Base-by-base conservation (phyloP, 2,329 filamentous ascomycete genomes). In the Biscogniauxia marginata region DNA sequence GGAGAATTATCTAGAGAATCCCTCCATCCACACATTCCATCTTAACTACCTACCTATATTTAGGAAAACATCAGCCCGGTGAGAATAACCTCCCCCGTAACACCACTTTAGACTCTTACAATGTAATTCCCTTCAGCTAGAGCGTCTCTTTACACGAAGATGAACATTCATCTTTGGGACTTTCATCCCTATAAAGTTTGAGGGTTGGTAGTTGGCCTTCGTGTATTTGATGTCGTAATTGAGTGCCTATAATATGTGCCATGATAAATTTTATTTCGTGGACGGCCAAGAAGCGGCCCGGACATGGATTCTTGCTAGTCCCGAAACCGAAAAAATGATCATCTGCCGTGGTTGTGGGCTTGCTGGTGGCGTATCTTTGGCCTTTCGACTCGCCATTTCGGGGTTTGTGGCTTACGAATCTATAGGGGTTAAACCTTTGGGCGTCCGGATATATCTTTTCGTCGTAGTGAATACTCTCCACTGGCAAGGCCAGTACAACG, bases 151-250 rank as follows among this genome's bases (percentile, higher is more conserved):
- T n/a, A 46, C 44, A 7, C 44, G 44, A 8, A 46, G 18, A 7
- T 11, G 9, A 22, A 24, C 46, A 49, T 24, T 21, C 19, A 18
- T 49, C 22, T 21, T 24, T 13, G 46, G 46, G 7, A 25, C 18
- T 24, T 53, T 53, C 44, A 51, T 44, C 30, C n/a, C 46, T 4
- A 57, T 13, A 3, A 53, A 23, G 22, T 50, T 51, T 4, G 50
- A 47, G 11, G 7, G 43, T 20, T 51, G 13, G 3, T 2, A 24
- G 16, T 22, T 50, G n/a, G 16, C 30, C 23, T 44, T 44, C 2
- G 18, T 44, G 39, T 58, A 56, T 25, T 54, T 18, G 13, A 56
- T 51, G 24, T 59, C 50, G 44, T 56, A 59, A 19, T 59, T 56
- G 1, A 45, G 16, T 16, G 54, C 7, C 16, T n/a, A n/a, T n/a